Base-by-base conservation (phyloP, 2,329 filamentous ascomycete species). In the Trichoderma gracile region DNA sequence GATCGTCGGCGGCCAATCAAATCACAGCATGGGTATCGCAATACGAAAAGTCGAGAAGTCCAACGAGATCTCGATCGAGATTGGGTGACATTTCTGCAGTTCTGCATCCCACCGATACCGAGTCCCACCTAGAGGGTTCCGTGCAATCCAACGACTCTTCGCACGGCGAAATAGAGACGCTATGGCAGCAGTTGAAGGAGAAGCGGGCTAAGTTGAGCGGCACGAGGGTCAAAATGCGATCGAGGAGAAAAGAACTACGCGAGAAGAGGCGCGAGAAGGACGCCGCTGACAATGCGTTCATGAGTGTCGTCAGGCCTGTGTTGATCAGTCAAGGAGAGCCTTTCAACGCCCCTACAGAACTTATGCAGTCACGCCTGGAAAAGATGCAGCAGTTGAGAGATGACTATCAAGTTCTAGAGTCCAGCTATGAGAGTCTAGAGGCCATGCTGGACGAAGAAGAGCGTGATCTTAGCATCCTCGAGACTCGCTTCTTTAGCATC, bases 261-360 rank as follows among this genome's bases (percentile, higher is more conserved):
- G 66, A 73, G 5, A 62, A 77, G 19, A 74, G 78, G 1, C 73
- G 68, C 19, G 68, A 66, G 25, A 77, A 73, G 58, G 74, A 78
- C 45, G 71, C 74, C 27, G 72, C 76, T 6, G 78, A 80, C 55
- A 79, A 79, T 66, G 71, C 71, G 1, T 78, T 80, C 52, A 79
- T 80, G 77, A 72, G 72, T 30, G 67, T 76, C 17, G 67, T 79
- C 21, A 73, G 78, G 4, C 77, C 76, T 0, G 70, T 79, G 25
- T 69, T 79, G 4, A 69, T 78, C 21, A 72, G 68, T 53, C 71
- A 70, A 21, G 65, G 66, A 43, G 68, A 69, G 23, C 54, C 67
- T 23, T 60, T 67, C 9, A 65, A 68, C 8, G 66, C 70, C 15
- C 67, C 73, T 0, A 56, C 69, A 6, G 67, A 71, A 12, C 45